Base-by-base conservation (phyloP, 2,329 filamentous ascomycete genomes). In the Exserohilum turcica region DNA sequence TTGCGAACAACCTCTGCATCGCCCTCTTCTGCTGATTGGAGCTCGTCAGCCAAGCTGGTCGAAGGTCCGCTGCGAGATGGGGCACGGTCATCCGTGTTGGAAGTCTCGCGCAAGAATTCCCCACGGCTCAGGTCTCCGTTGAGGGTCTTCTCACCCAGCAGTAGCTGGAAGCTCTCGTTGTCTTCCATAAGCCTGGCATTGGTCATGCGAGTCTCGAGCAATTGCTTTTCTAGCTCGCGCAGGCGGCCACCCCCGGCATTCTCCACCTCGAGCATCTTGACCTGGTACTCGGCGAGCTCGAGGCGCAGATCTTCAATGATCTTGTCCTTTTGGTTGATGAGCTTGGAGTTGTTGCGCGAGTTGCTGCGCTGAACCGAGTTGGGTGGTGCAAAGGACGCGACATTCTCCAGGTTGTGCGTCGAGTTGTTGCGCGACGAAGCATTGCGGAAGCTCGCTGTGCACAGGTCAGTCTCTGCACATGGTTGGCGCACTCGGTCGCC, bases 141-240 rank as follows among this genome's bases (percentile, higher is more conserved):
- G 53, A 99, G 83, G 1, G 94, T 97, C 81, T 92, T 93, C 75
- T 97, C 92, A 70, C 92, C 91, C 19, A 99, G 85, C 15, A 99
- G 85, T 32, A 97, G 84, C 76, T 97, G 93, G 76, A 96, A 99
- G 77, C 92, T 96, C 77, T 99, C 94, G 68, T 97, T 97, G 76
- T 99, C 94, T 77, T 99, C 94, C 90, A 97, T 94, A 59, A 99
- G 80, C 39, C 92, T 86, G 52, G 94, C 94, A 71, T 97, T 99
- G 63, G 92, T 89, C 89, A 97, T 94, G 67, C 92, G 91, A 33
- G 91, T 88, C 71, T 97, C 93, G 77, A 97, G 86, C 46, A 97
- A 84, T 60, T 90, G 85, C 65, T 89, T 88, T 77, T 97, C 92
- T n/a, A 97, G 84, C 74, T 96, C 91, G 62, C 91, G 89, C 69